Conservation (phyloP, 768 basidiomycete genomes). For the Baorangia bicolor region DNA sequence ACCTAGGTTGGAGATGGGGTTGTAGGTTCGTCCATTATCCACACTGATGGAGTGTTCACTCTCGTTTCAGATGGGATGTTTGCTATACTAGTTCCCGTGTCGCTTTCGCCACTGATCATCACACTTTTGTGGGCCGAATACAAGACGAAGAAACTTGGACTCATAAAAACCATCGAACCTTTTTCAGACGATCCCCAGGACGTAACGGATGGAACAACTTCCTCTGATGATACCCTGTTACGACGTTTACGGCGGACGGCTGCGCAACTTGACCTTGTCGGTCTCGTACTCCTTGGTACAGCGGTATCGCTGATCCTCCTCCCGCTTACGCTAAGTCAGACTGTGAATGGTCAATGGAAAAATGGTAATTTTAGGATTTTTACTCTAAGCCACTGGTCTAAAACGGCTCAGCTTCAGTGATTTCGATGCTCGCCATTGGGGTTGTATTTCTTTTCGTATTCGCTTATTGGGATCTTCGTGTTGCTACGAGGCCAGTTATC, state of each 20-base stretch:
- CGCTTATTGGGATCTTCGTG: conserved; percentile 46
- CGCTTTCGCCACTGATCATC: conserved; percentile 51
- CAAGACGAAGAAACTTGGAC: conserved; percentile 42
- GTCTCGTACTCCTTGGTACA: conserved; percentile 49
- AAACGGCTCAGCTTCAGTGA: conserved; percentile 42
- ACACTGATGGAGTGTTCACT: neutral
- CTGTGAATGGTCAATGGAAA: conserved; percentile 41
- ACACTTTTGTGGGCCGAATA: conserved; percentile 56
- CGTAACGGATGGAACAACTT: neutral
- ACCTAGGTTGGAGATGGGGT: conserved; percentile 68
- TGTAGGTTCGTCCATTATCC: conserved; percentile 40
- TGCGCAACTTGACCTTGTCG: conserved; percentile 46
- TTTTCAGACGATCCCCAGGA: neutral
- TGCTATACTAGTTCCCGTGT: conserved; percentile 51
- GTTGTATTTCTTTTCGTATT: conserved; percentile 43
- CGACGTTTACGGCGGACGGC: conserved; percentile 20
- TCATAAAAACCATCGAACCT: conserved; percentile 16
- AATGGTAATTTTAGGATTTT: conserved; percentile 35
- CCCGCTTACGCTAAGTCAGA: conserved; percentile 49
- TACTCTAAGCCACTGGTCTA: neutral
- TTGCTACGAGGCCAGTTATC: conserved; percentile 58
- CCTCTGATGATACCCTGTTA: neutral
- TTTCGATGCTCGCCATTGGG: conserved; percentile 52
- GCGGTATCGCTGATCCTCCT: conserved; percentile 52
- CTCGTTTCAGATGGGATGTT: conserved; percentile 50